Percentiles rank a stretch among this genome's conserved stretches.
Evolutionary conservation across 2,329 filamentous ascomycete species (phyloP).

Genomic region (Alternaria brassicicola): DNA sequence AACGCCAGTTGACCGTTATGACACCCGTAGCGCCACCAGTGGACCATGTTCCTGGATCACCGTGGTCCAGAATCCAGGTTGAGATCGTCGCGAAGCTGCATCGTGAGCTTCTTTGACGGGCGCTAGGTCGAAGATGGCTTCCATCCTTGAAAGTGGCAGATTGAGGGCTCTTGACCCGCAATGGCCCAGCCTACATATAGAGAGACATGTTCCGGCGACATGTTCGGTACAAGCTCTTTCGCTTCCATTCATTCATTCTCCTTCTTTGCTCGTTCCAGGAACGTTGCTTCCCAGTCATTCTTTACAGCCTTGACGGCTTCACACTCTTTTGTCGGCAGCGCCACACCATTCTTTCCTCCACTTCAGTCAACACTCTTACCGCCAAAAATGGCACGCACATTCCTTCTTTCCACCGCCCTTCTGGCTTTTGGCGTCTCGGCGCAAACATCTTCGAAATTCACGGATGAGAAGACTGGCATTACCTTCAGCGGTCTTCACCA

Average conservation of each 20-base stretch:
- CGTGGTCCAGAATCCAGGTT: slow-evolving; percentile 14
- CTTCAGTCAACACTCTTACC: slow-evolving; percentile 6
- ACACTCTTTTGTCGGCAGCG: slow-evolving; percentile 36
- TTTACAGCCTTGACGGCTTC: slow-evolving; percentile 44
- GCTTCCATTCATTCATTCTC: slow-evolving; percentile 20
- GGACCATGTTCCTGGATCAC: slow-evolving; percentile 22
- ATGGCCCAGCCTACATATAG: slow-evolving; percentile 22
- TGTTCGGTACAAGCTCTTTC: slow-evolving; percentile 14
- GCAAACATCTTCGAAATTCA: slow-evolving; percentile 36
- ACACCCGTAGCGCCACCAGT: slow-evolving; percentile 17
- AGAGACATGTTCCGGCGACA: neutral
- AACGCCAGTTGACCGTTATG: slow-evolving; percentile 20
- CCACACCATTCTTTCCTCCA: slow-evolving; percentile 27
- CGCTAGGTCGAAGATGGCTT: slow-evolving; percentile 10
- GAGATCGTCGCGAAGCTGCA: slow-evolving; percentile 13
- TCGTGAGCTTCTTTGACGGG: slow-evolving; percentile 16
- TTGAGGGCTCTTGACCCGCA: slow-evolving; percentile 30
- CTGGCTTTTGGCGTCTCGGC: slow-evolving; percentile 34
- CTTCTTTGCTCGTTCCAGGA: slow-evolving; percentile 22
- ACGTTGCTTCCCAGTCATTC: slow-evolving; percentile 24
- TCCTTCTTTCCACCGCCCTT: slow-evolving; percentile 34
- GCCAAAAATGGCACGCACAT: slow-evolving; percentile 37
- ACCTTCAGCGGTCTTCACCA: slow-evolving; percentile 42
- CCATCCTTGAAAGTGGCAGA: slow-evolving; percentile 20
- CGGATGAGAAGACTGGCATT: slow-evolving; percentile 43